Base-by-base conservation (phyloP, 495 filamentous ascomycete genomes). In the Rusavskia elegans region DNA sequence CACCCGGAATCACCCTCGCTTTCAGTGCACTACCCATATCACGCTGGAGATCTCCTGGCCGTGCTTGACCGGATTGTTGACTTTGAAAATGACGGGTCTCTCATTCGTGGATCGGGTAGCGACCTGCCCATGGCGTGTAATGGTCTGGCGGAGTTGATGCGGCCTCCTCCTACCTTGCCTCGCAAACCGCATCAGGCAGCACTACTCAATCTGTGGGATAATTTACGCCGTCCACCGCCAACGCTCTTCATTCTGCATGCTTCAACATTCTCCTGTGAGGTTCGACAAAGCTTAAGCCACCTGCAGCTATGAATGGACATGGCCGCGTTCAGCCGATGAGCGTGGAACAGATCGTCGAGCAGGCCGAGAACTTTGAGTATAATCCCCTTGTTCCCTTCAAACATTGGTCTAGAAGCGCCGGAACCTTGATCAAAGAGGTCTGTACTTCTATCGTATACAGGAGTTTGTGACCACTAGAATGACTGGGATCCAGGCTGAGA, bases 381-480 rank as follows among this genome's bases (percentile, higher is more conserved):
- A 84, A 85, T 64, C 74, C 76, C 4, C 63, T 69, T 2, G 81
- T 95, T 48, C 74, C 79, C 9, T 69, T 95, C 32, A 79, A 79
- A 59, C 81, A 81, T 58, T 98, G 89, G 89, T 67, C 89, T 32
- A 77, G 87, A 23, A 85, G 88, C 3, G 84, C 87, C 10, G 76
- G 84, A 37, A 81, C 82, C 14, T 64, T 95, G 39, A 67, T 84
- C 49, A 83, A 84, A 62, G 84, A 97, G 79, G 89, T 90, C 53
- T 50, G 69, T 17, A 57, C 50, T 32, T 48, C 44, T 17, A 7
- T 38, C 30, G 36, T 27, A 17, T 39, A 4, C 10, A 41, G 3
- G 11, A 53, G 11, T 40, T 30, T 53, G 38, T 36, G 50, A 25
- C 42, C 45, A 25, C 20, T 9, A 14, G 19, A 6, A 27, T 27